Conservation (phyloP, 768 basidiomycete species). For the Suillus lakei region DNA sequence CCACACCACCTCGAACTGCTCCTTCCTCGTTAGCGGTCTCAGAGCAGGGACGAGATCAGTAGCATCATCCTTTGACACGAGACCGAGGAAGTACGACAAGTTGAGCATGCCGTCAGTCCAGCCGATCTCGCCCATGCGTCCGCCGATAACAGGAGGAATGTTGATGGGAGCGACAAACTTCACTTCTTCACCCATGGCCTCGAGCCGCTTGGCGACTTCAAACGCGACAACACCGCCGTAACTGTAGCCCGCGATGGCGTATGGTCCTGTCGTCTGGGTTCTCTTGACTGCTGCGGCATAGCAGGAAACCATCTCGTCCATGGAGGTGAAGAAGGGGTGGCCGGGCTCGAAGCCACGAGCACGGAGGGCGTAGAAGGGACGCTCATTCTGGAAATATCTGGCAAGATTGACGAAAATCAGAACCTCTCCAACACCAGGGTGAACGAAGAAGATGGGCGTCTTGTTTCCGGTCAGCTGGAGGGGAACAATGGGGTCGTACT, state of each 20-base stretch:
- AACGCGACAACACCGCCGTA: constrained; percentile 43
- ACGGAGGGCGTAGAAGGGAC: constrained; percentile 44
- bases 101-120: constrained; percentile 47
- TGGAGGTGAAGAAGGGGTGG: constrained; percentile 33
- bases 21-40: constrained; percentile 22
- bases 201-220: constrained; percentile 39
- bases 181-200: constrained; percentile 32
- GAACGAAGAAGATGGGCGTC: constrained; percentile 48
- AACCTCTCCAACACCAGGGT: constrained; percentile 48
- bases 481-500: constrained; percentile 46
- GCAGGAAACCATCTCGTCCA: constrained; percentile 38
- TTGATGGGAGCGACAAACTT: constrained; percentile 41
- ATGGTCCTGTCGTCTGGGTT: constrained; percentile 35
- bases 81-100: constrained; percentile 44
- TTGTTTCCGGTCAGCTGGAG: constrained; percentile 42
- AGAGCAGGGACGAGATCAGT: constrained; percentile 23
- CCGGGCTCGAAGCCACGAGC: constrained; percentile 42
- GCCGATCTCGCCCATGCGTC: constrained; percentile 45
- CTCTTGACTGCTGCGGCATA: constrained; percentile 37
- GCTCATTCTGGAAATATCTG: constrained; percentile 42
- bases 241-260: constrained; percentile 39
- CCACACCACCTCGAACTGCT: constrained; percentile 34
- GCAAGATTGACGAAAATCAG: constrained; percentile 48
- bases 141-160: constrained; percentile 41
- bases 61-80: constrained; percentile 31